Base-by-base conservation (phyloP, 164 flowering plant species). In the Saururus chinensis region DNA sequence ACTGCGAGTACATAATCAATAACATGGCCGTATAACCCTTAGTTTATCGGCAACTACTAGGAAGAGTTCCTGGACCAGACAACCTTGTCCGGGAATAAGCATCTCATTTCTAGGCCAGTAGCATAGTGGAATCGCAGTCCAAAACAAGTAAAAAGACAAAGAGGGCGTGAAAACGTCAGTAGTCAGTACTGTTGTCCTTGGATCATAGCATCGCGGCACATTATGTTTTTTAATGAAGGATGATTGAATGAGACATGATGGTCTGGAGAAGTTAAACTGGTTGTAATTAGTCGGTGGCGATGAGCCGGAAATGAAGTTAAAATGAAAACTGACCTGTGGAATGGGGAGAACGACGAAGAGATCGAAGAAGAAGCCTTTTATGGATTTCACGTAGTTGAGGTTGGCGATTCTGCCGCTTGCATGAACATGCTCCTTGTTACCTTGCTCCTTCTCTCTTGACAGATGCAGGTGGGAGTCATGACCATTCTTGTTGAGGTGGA, bases 261-360 rank as follows among this genome's bases (percentile, higher is more conserved):
- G 12, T 1, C 49, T 42, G 17, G 17, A 12, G 2, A 17, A 8
- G 17, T 3, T 17, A 45, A 45, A 8, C 2, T 12, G 4, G 17
- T 42, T 1, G 1, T 42, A 42, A 42, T 1, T 42, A 52, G n/a
- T 19, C 52, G 52, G 52, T 49, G 54, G 54, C n/a, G n/a, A 53
- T 20, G 25, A 20, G n/a, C n/a, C n/a, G n/a, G 25, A 25, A 30
- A 60, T 14, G 48, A 52, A 51, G 48, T 16, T 19, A 40, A 57
- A 35, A 12, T 4, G 25, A 40, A n/a, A 23, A 30, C 53, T 66
- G 22, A 86, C 98, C 86, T 92, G 98, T 1, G 95, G 96, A 1
- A 89, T 20, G 21, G 98, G 98, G 16, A 89, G 89, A 40, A 92
- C 78, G 40, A 92, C 88, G 56, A 89, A 89, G 73, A 89, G 81